These are phyloP conservation scores for Paradendryphiella salina DNA, from an alignment of 2,329 filamentous ascomycete genomes.

Conservation along the genomic window DNA sequence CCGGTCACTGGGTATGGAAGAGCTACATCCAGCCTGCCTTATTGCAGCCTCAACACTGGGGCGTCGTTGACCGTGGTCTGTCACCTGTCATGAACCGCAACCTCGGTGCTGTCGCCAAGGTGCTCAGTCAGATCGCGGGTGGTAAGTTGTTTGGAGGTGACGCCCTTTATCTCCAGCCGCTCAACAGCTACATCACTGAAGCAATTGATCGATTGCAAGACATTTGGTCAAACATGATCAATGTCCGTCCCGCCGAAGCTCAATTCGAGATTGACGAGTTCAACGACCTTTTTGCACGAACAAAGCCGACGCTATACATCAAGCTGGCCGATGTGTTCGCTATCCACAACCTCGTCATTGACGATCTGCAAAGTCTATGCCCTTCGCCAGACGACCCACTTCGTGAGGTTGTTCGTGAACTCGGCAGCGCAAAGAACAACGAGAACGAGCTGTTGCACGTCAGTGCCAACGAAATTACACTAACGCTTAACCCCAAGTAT, in stretches of 20 bases:
- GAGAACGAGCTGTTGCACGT: slow-evolving; percentile 90
- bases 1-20: slow-evolving; percentile 91
- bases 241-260: slow-evolving; percentile 80
- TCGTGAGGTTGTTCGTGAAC: slow-evolving; percentile 87
- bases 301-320: slow-evolving; percentile 97
- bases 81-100: slow-evolving; percentile 94
- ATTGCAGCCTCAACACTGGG: slow-evolving; percentile 86
- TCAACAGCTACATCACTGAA: slow-evolving; percentile 88
- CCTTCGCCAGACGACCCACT: slow-evolving; percentile 82
- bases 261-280: slow-evolving; percentile 99
- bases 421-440: slow-evolving; percentile 95
- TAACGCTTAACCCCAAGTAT: slow-evolving; percentile 86
- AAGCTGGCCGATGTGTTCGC: slow-evolving; percentile 98
- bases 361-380: slow-evolving; percentile 77
- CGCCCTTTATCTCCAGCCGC: slow-evolving; percentile 91
- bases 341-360: slow-evolving; percentile 84
- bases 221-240: slow-evolving; percentile 76
- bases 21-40: slow-evolving; percentile 91
- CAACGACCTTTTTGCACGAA: slow-evolving; percentile 95
- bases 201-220: slow-evolving; percentile 77
- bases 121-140: slow-evolving; percentile 84
- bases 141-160: slow-evolving; percentile 90
- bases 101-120: slow-evolving; percentile 85
- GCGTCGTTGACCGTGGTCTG: slow-evolving; percentile 85
- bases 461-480: slow-evolving; percentile 83